Evolutionary conservation across 1,284 basidiomycete genomes (phyloP).

Genomic region (Fomitopsis palustris): DNA sequence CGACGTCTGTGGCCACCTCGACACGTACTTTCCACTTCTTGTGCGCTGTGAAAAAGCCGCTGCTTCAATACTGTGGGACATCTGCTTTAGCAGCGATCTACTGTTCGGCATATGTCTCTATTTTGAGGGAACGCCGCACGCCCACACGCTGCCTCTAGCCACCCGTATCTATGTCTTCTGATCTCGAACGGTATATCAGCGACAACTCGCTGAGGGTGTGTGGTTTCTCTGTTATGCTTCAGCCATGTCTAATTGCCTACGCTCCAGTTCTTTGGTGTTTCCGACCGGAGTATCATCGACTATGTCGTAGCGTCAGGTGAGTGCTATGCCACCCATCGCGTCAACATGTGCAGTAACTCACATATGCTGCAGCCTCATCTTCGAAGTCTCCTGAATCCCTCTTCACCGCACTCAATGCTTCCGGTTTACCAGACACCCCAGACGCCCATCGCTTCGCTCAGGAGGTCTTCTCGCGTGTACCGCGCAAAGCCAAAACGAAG

Average conservation of each 20-base stretch:
- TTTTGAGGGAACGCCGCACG: background rate
- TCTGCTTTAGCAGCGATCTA: no score
- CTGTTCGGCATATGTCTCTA: background rate
- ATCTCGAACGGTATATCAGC: conserved; percentile 77
- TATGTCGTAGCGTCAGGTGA: conserved; percentile 82
- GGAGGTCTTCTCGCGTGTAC: conserved; percentile 75
- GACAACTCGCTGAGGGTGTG: conserved; percentile 82
- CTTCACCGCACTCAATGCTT: conserved; percentile 69
- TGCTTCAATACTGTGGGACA: no score
- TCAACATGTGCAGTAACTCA: conserved; percentile 6
- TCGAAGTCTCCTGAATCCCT: conserved; percentile 80
- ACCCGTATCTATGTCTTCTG: conserved; percentile 42
- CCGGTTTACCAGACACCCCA: conserved; percentile 78
- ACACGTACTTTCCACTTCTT: no score
- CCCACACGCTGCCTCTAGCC: background rate
- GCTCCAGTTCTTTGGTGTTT: conserved; percentile 72
- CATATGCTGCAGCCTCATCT: conserved; percentile 56
- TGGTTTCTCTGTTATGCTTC: conserved; percentile 13
- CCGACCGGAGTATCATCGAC: conserved; percentile 80
- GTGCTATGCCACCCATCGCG: conserved; percentile 23
- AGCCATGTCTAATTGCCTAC: background rate
- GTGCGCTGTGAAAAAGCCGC: background rate
- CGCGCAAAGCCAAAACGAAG: conserved; percentile 71
- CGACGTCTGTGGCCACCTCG: no score
- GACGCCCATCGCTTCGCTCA: conserved; percentile 79